These are phyloP conservation scores for Penicillium psychrofluorescens DNA, from an alignment of 495 filamentous ascomycete species.

Conservation along the genomic window DNA sequence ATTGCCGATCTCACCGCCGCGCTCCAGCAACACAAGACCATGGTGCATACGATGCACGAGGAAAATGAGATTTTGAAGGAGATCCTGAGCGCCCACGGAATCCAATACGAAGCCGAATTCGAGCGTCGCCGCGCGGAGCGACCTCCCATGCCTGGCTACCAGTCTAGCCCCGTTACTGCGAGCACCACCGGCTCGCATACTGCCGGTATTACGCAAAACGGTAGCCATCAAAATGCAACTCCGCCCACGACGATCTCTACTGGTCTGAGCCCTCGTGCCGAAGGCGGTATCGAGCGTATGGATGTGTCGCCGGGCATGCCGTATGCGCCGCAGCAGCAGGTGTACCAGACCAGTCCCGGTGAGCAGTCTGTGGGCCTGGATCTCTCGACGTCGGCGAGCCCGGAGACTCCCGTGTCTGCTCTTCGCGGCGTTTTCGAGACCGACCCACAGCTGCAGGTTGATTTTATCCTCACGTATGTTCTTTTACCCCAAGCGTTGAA, in stretches of 20 bases:
- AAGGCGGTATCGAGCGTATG: slow-evolving; percentile 24
- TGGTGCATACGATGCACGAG: slow-evolving; percentile 27
- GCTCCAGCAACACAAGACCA: slow-evolving; percentile 34
- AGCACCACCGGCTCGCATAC: slow-evolving; percentile 32
- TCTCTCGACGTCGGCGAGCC: slow-evolving; percentile 15
- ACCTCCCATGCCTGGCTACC: slow-evolving; percentile 13
- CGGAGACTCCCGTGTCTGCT: slow-evolving; percentile 30
- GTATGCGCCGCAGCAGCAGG: slow-evolving; percentile 25
- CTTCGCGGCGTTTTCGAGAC: slow-evolving; percentile 63
- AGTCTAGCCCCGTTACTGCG: slow-evolving; percentile 24
- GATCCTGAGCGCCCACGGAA: slow-evolving; percentile 66
- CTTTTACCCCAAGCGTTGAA: background rate
- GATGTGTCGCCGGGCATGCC: slow-evolving; percentile 26
- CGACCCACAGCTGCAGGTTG: slow-evolving; percentile 70
- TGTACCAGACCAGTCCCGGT: slow-evolving; percentile 15
- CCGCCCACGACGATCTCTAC: slow-evolving; percentile 33
- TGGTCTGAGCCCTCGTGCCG: slow-evolving; percentile 25
- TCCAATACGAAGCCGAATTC: slow-evolving; percentile 43
- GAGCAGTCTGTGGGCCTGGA: slow-evolving; percentile 28
- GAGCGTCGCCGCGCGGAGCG: slow-evolving; percentile 33
- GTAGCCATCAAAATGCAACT: slow-evolving; percentile 23
- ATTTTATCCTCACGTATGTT: slow-evolving; percentile 94
- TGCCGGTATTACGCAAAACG: slow-evolving; percentile 15
- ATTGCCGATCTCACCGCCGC: slow-evolving; percentile 31
- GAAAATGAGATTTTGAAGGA: slow-evolving; percentile 75